These are phyloP conservation scores for Scheffersomyces spartinae DNA, from an alignment of 805 yeast genomes.

Conservation along the genomic window DNA sequence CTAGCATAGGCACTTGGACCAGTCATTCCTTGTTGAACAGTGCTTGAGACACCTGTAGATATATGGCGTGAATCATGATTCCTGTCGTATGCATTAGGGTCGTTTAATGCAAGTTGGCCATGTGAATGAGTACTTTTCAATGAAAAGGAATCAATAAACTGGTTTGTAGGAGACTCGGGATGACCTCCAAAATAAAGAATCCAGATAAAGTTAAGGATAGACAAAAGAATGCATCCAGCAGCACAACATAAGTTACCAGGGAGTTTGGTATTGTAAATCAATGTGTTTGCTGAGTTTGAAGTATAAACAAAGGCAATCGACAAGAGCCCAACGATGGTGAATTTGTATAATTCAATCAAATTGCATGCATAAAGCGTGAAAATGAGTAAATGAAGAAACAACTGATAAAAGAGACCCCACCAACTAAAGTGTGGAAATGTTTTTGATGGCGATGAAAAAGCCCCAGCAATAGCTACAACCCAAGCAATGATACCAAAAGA, in stretches of 20 bases:
- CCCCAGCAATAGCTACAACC: slow-evolving; percentile 84
- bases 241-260: slow-evolving; percentile 75
- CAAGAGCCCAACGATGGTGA: slow-evolving; percentile 41
- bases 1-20: too few relatives aligned
- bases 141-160: slow-evolving; percentile 76
- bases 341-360: slow-evolving; percentile 57
- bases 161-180: slow-evolving; percentile 76
- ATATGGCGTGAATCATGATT: slow-evolving; percentile 7
- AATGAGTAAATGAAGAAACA: slow-evolving; percentile 43
- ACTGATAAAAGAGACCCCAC: slow-evolving; percentile 90
- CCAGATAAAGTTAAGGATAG: slow-evolving; percentile 80
- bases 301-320: slow-evolving; percentile 75
- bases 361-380: slow-evolving; percentile 46
- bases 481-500: slow-evolving; percentile 69
- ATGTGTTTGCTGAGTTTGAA: slow-evolving; percentile 69
- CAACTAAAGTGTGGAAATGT: slow-evolving; percentile 77
- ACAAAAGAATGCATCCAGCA: slow-evolving; percentile 79
- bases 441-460: slow-evolving; percentile 30
- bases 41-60: background rate
- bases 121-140: slow-evolving; percentile 32
- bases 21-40: slow-evolving; percentile 7
- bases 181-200: slow-evolving; percentile 84
- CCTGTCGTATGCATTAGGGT: too few relatives aligned
- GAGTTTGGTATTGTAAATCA: slow-evolving; percentile 52
- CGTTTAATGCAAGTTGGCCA: slow-evolving; percentile 21